Conservation (phyloP, 1,139 yeast species). For the Suhomyces guaymorum region DNA sequence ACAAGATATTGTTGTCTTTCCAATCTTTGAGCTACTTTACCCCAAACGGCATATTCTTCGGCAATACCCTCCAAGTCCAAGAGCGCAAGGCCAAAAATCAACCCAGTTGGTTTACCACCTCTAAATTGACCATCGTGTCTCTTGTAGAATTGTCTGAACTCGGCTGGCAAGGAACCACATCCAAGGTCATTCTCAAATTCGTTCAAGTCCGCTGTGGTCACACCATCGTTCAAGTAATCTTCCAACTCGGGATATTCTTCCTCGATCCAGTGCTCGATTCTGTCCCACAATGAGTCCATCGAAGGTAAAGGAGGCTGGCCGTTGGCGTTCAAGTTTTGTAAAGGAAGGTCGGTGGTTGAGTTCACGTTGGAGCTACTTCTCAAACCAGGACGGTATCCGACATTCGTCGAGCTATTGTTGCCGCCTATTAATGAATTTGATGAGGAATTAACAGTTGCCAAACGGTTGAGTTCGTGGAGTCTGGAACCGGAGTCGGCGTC, state of each 20-base stretch:
- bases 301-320: constrained; percentile 75
- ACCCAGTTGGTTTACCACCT: constrained; percentile 75
- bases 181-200: constrained; percentile 75
- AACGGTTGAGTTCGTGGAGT: constrained; percentile 45
- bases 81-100: constrained; percentile 68
- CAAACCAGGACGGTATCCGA: constrained; percentile 41
- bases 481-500: constrained; percentile 28
- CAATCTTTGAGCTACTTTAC: constrained; percentile 58
- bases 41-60: constrained; percentile 75
- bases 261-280: constrained; percentile 74
- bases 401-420: constrained; percentile 19
- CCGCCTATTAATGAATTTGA: constrained; percentile 29
- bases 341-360: constrained; percentile 36
- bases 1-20: constrained; percentile 42
- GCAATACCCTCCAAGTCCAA: constrained; percentile 70
- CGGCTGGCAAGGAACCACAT: constrained; percentile 63
- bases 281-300: constrained; percentile 68
- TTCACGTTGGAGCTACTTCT: constrained; percentile 30
- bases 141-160: constrained; percentile 72
- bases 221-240: constrained; percentile 70
- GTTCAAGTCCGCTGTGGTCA: constrained; percentile 71
- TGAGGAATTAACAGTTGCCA: constrained; percentile 42
- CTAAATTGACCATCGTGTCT: constrained; percentile 82
- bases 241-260: constrained; percentile 77
- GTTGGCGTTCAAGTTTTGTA: constrained; percentile 44